These are phyloP conservation scores for Penicillium mononematosum DNA, from an alignment of 495 filamentous ascomycete genomes.

Conservation along the genomic window DNA sequence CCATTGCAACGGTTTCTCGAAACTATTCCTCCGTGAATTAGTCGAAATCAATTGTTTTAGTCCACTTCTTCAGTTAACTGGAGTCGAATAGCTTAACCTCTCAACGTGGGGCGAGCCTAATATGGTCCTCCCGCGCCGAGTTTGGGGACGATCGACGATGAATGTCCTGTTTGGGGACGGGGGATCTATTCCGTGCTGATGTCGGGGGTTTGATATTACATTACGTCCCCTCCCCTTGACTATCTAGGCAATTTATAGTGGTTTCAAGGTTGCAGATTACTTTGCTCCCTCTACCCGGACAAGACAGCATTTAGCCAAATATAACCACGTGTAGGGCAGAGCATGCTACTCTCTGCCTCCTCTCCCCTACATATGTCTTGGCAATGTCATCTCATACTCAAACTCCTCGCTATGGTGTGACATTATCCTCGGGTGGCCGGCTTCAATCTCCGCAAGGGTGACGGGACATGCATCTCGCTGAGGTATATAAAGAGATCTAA, in stretches of 20 bases:
- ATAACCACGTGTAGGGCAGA: neutral
- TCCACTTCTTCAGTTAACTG: neutral
- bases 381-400: neutral
- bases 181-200: slow-evolving; percentile 15
- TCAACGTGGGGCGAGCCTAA: neutral
- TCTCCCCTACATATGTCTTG: slow-evolving; percentile 1
- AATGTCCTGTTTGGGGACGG: slow-evolving; percentile 19
- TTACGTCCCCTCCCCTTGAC: slow-evolving; percentile 1
- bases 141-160: slow-evolving; percentile 17
- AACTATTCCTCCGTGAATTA: neutral
- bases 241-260: slow-evolving; percentile 1
- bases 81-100: neutral
- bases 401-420: neutral
- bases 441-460: neutral
- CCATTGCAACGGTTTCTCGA: neutral
- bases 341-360: neutral
- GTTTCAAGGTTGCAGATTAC: neutral
- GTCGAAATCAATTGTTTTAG: neutral
- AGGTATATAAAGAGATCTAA: slow-evolving; percentile 8
- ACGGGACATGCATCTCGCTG: neutral
- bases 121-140: slow-evolving; percentile 7
- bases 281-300: neutral
- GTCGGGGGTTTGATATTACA: neutral
- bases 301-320: neutral
- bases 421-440: slow-evolving; percentile 1